These are phyloP conservation scores for Colletotrichum salicis DNA, from an alignment of 2,329 filamentous ascomycete genomes.

Conservation along the genomic window DNA sequence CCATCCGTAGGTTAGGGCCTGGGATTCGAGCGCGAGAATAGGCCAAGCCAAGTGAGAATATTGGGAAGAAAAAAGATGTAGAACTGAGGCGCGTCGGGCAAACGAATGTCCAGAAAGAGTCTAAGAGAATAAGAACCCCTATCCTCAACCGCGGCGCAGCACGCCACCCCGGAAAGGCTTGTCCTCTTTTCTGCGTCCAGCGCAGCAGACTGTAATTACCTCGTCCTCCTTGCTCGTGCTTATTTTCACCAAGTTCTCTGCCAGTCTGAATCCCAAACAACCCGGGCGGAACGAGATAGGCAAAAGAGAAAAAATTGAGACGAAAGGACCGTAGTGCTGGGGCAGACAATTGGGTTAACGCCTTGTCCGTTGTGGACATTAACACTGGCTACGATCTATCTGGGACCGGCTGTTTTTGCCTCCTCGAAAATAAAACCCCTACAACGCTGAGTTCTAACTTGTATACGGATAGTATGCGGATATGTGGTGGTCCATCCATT, in stretches of 20 bases:
- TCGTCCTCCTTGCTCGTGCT: conserved; percentile 6
- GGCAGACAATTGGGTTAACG: neutral
- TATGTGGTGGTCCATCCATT: neutral
- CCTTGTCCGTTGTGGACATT: neutral
- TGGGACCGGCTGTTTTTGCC: neutral
- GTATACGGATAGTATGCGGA: neutral
- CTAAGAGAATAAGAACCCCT: conserved; percentile 16
- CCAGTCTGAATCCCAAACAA: conserved; percentile 14
- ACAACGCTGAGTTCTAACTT: neutral
- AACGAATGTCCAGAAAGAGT: conserved; percentile 1
- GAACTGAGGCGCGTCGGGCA: conserved; percentile 4
- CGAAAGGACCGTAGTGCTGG: conserved; percentile 1
- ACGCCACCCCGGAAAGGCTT: conserved; percentile 16
- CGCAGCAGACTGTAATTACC: conserved; percentile 12
- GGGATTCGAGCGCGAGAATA: neutral
- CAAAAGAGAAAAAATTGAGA: conserved; percentile 5
- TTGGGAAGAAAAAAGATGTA: neutral
- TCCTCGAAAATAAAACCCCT: neutral
- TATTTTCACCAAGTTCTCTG: neutral
- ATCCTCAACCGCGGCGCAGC: conserved; percentile 22
- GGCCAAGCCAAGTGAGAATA: neutral
- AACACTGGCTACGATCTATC: neutral
- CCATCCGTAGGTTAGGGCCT: too few species aligned
- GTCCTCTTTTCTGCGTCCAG: neutral
- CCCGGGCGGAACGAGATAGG: conserved; percentile 11